A percentile compares a stretch with the other conserved stretches of the same genome.
These are phyloP conservation scores for Desmodesmus armatus DNA, from an alignment of 139 green algal genomes.

Conservation along the genomic window DNA sequence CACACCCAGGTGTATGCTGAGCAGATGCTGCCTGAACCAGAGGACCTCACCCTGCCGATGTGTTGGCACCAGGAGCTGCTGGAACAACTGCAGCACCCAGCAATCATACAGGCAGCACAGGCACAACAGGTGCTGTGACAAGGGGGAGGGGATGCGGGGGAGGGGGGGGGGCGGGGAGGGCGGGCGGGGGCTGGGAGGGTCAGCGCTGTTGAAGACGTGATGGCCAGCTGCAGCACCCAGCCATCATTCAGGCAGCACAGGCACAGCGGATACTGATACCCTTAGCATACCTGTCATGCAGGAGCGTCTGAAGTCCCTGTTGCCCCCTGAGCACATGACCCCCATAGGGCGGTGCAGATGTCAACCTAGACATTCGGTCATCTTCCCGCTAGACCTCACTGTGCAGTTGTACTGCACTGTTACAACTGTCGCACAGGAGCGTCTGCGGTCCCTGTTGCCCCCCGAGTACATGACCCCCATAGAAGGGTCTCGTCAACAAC, in stretches of 20 bases:
- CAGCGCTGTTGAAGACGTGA: no score
- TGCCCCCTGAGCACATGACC: no score
- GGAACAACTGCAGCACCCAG: slow-evolving; percentile 65
- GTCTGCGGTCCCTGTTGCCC: not conserved
- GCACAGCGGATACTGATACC: slow-evolving; percentile 65
- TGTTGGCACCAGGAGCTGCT: slow-evolving; percentile 61
- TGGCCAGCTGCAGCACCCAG: slow-evolving; percentile 70
- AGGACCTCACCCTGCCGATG: slow-evolving; percentile 66
- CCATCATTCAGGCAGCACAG: slow-evolving; percentile 54
- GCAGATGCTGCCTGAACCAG: slow-evolving; percentile 63
- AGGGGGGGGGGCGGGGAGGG: no score
- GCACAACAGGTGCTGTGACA: slow-evolving; percentile 67
- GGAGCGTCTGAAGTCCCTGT: no score
- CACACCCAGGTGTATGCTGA: slow-evolving; percentile 60
- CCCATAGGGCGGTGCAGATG: no score
- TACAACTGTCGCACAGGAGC: not conserved
- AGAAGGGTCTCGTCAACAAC: no score
- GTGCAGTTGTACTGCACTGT: not conserved
- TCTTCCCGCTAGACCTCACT: no score
- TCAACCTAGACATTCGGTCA: no score
- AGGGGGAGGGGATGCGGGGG: no score
- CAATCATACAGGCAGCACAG: slow-evolving; percentile 54
- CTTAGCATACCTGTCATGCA: no score
- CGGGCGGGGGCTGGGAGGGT: no score
- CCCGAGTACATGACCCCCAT: slow-evolving; percentile 37